phyloP scores from a whole-genome alignment of 805 yeast genomes.

The Ogataea wickerhamii region DNA sequence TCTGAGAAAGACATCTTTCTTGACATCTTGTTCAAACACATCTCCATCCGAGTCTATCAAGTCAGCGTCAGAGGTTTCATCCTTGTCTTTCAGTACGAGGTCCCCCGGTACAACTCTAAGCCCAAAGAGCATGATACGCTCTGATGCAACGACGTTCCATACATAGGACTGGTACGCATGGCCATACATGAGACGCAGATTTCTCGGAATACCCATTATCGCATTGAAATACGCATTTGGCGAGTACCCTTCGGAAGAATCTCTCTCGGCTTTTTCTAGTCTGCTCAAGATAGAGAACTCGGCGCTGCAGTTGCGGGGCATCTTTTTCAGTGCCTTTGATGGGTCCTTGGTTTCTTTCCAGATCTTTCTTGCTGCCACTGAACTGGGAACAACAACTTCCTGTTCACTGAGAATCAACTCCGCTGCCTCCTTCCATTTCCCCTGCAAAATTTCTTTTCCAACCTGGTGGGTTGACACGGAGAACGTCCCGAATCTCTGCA shows the following conservation, averaged over 20 bases:
- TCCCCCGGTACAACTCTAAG: conserved; percentile 74
- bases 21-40: conserved; percentile 65
- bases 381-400: conserved; percentile 76
- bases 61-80: conserved; percentile 9
- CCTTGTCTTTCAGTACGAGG: conserved; percentile 48
- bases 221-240: conserved; percentile 68
- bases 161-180: conserved; percentile 96
- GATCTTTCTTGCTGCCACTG: conserved; percentile 73
- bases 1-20: conserved; percentile 50
- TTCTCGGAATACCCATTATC: conserved; percentile 86
- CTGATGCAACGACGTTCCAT: conserved; percentile 87
- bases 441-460: conserved; percentile 68
- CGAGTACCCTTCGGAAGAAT: conserved; percentile 44
- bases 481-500: conserved; percentile 97
- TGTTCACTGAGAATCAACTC: conserved; percentile 82
- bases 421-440: conserved; percentile 77
- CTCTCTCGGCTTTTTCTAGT: conserved; percentile 49
- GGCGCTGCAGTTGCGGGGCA: conserved; percentile 89
- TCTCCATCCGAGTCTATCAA: conserved; percentile 44
- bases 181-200: conserved; percentile 88
- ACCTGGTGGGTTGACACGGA: conserved; percentile 86
- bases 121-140: conserved; percentile 70
- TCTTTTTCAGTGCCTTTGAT: conserved; percentile 54
- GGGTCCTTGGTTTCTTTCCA: conserved; percentile 80
- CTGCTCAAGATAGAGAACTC: conserved; percentile 69